Conservation (phyloP, 768 basidiomycete genomes). For the Pisolithus microcarpus region DNA sequence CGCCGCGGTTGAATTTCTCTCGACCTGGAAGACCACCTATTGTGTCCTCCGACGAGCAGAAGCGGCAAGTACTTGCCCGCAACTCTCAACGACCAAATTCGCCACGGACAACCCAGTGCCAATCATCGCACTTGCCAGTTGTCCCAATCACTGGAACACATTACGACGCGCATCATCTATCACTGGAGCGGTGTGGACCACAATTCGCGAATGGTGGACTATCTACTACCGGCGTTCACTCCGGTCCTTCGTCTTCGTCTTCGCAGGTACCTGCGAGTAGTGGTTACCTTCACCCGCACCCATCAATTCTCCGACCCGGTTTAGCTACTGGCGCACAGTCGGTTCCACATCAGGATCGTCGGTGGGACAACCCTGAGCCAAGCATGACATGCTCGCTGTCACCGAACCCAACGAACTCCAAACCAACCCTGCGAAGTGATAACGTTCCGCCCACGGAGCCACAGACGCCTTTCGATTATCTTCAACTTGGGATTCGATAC, state of each 20-base stretch:
- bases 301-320: slow-evolving; percentile 30
- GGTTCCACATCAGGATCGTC: slow-evolving; percentile 56
- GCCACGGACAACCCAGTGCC: slow-evolving; percentile 16
- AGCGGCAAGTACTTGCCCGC: slow-evolving; percentile 48
- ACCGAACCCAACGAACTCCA: slow-evolving; percentile 9
- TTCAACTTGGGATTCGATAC: slow-evolving; percentile 70
- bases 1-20: slow-evolving; percentile 52
- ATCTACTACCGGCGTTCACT: slow-evolving; percentile 7
- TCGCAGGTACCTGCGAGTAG: slow-evolving; percentile 5
- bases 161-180: slow-evolving; percentile 2
- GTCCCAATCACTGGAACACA: slow-evolving; percentile 17
- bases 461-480: slow-evolving; percentile 54
- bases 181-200: not conserved
- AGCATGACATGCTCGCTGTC: slow-evolving; percentile 33
- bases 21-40: slow-evolving; percentile 48
- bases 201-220: not conserved
- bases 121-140: slow-evolving; percentile 7
- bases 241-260: slow-evolving; percentile 13
- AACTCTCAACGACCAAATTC: slow-evolving; percentile 40
- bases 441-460: slow-evolving; percentile 14
- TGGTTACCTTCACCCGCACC: slow-evolving; percentile 23
- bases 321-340: slow-evolving; percentile 49
- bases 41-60: slow-evolving; percentile 31
- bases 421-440: slow-evolving; percentile 9
- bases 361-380: slow-evolving; percentile 39